Percentiles rank a stretch among this genome's conserved stretches.
Evolutionary conservation across 1,284 basidiomycete genomes (phyloP).

Genomic region (Apiotrichum gracile): DNA sequence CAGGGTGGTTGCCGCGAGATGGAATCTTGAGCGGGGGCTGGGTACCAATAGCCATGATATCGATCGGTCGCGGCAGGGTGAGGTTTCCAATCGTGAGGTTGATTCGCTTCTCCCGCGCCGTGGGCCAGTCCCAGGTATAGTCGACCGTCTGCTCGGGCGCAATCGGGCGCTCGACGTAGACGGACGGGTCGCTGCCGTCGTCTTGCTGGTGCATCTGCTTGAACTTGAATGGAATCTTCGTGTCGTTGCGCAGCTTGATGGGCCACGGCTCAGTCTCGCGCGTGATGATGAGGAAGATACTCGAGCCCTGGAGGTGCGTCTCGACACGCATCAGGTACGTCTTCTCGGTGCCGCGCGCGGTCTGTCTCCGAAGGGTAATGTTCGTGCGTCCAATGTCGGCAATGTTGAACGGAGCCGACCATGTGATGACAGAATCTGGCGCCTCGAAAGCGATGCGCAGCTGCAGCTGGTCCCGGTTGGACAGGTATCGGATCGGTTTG

Average conservation of each 20-base stretch:
- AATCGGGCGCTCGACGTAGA: constrained; percentile 21
- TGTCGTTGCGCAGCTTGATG: constrained; percentile 84
- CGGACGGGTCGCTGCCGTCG: constrained; percentile 48
- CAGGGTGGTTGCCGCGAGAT: constrained; percentile 43
- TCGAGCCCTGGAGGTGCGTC: constrained; percentile 76
- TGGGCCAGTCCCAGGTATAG: constrained; percentile 96
- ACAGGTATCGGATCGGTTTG: constrained; percentile 63
- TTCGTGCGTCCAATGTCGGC: constrained; percentile 84
- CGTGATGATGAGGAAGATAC: constrained; percentile 76
- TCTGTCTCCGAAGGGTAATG: constrained; percentile 54
- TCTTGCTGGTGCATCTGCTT: constrained; percentile 55
- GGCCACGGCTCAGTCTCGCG: constrained; percentile 73
- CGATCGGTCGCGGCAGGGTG: constrained; percentile 62
- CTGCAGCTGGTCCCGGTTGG: constrained; percentile 57
- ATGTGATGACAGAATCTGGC: constrained; percentile 58
- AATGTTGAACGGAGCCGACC: constrained; percentile 89
- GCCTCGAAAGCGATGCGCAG: constrained; percentile 81
- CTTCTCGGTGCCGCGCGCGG: constrained; percentile 45
- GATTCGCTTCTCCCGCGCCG: constrained; percentile 75
- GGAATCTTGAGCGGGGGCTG: constrained; percentile 81
- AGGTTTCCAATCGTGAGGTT: constrained; percentile 59
- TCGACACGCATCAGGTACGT: constrained; percentile 70
- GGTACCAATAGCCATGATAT: constrained; percentile 94
- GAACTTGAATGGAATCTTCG: constrained; percentile 65
- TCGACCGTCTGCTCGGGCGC: constrained; percentile 24